Percentiles rank a stretch among this genome's conserved stretches.
phyloP scores from a whole-genome alignment of 2,329 filamentous ascomycete genomes.

The Calonectria leucothoes region DNA sequence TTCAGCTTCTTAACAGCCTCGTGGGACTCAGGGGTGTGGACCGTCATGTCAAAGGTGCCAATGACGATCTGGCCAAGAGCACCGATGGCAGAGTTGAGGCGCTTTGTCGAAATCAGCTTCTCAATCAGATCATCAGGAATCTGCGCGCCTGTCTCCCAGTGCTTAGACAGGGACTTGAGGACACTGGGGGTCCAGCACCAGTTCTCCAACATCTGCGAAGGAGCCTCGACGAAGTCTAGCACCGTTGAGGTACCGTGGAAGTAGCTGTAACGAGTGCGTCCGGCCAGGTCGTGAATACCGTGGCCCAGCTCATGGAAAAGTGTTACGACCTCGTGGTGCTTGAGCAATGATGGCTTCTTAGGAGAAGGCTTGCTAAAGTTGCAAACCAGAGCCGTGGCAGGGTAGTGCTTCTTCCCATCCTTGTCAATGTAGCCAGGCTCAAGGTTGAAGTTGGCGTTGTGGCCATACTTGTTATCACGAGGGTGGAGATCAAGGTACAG shows the following conservation, averaged over 20 bases:
- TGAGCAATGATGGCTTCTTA: slow-evolving; percentile 81
- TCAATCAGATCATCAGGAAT: slow-evolving; percentile 82
- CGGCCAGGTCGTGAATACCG: slow-evolving; percentile 77
- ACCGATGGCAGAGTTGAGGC: slow-evolving; percentile 83
- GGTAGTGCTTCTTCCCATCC: slow-evolving; percentile 79
- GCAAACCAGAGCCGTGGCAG: slow-evolving; percentile 83
- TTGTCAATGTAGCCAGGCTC: slow-evolving; percentile 76
- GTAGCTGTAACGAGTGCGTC: slow-evolving; percentile 70
- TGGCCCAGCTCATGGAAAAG: slow-evolving; percentile 84
- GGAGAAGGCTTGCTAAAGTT: slow-evolving; percentile 86
- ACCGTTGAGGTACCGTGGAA: slow-evolving; percentile 77
- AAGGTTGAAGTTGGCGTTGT: slow-evolving; percentile 87
- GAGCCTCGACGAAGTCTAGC: slow-evolving; percentile 78
- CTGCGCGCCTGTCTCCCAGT: slow-evolving; percentile 76
- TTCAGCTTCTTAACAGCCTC: slow-evolving; percentile 75
- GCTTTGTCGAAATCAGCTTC: slow-evolving; percentile 80
- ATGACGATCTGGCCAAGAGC: slow-evolving; percentile 84
- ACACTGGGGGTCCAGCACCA: slow-evolving; percentile 79
- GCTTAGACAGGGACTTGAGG: slow-evolving; percentile 74
- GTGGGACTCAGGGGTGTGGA: slow-evolving; percentile 78
- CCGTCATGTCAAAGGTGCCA: slow-evolving; percentile 85
- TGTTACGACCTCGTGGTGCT: slow-evolving; percentile 86
- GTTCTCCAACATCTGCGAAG: slow-evolving; percentile 80
- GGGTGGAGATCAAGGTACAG: slow-evolving; percentile 86
- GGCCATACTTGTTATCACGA: slow-evolving; percentile 84